phyloP scores from a whole-genome alignment of 495 filamentous ascomycete genomes.

The Trichoderma asperelloides region DNA sequence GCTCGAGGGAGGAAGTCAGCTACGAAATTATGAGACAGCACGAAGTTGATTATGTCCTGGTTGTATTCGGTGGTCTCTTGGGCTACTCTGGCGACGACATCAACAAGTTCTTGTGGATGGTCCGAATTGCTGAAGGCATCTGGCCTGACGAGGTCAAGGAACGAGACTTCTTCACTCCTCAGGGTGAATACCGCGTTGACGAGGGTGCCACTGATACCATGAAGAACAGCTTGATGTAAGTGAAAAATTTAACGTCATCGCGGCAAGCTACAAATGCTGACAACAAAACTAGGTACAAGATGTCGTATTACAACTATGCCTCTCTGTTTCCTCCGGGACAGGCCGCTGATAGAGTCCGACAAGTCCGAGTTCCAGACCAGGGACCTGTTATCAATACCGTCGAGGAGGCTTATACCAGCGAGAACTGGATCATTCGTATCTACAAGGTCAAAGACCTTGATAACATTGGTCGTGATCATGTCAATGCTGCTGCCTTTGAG shows the following conservation, averaged over 20 bases:
- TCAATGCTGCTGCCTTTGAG: conserved; percentile 76
- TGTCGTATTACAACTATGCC: conserved; percentile 99
- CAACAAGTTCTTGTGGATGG: conserved; percentile 99
- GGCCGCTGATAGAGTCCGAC: conserved; percentile 84
- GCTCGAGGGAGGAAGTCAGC: conserved; percentile 91
- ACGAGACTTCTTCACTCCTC: conserved; percentile 88
- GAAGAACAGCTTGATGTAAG: conserved; percentile 98
- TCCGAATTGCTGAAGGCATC: conserved; percentile 96
- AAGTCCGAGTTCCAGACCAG: conserved; percentile 68
- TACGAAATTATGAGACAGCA: conserved; percentile 98
- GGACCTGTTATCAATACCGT: conserved; percentile 80
- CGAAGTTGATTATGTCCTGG: conserved; percentile 95
- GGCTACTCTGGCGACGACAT: conserved; percentile 99
- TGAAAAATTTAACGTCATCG: background rate
- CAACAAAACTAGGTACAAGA: conserved; percentile 76
- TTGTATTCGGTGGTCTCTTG: conserved; percentile 92
- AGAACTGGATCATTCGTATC: conserved; percentile 99
- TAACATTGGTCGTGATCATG: conserved; percentile 87
- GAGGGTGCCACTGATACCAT: conserved; percentile 91
- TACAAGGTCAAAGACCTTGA: conserved; percentile 99
- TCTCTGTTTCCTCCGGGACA: conserved; percentile 86
- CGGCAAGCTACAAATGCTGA: conserved; percentile 22
- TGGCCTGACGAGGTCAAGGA: conserved; percentile 99
- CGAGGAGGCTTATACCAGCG: conserved; percentile 96
- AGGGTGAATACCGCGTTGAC: conserved; percentile 94